Evolutionary conservation across 2,329 filamentous ascomycete species (phyloP).

Genomic region (Pseudogymnoascus verrucosus): DNA sequence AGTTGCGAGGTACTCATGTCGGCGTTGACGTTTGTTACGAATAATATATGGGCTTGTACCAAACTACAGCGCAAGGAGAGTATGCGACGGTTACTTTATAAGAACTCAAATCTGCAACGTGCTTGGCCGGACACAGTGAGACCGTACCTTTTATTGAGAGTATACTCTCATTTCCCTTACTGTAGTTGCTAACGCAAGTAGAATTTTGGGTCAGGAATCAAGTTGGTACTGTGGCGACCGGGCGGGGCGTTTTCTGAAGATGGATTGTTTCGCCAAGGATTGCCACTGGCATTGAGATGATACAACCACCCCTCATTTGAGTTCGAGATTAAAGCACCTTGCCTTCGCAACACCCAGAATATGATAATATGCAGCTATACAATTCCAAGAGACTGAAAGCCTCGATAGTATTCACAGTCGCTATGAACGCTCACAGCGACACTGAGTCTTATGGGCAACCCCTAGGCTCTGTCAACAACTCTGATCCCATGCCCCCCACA

Average conservation of each 20-base stretch:
- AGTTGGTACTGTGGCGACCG: not conserved
- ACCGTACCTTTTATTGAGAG: not conserved
- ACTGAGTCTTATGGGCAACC: not conserved
- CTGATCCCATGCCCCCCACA: not conserved
- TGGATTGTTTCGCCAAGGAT: not conserved
- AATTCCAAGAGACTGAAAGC: not conserved
- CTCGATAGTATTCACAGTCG: not conserved
- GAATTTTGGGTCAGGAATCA: not conserved
- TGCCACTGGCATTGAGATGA: not conserved
- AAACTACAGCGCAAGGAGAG: not conserved
- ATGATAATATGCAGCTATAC: not conserved
- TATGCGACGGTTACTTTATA: not conserved
- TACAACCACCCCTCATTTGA: not conserved
- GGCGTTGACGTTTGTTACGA: not conserved
- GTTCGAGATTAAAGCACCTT: not conserved
- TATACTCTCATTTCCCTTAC: not conserved
- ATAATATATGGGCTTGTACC: not conserved
- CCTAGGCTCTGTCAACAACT: not conserved
- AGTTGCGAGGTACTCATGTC: not conserved
- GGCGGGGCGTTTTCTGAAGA: not conserved
- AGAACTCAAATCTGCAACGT: not conserved
- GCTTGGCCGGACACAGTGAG: not conserved
- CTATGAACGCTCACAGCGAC: not conserved
- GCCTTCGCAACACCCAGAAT: not conserved
- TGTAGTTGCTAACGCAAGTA: not conserved